Percentiles rank a stretch among this genome's conserved stretches.
Evolutionary conservation across 75 land plant genomes (phyloP).

Genomic region (Larix kaempferi): DNA sequence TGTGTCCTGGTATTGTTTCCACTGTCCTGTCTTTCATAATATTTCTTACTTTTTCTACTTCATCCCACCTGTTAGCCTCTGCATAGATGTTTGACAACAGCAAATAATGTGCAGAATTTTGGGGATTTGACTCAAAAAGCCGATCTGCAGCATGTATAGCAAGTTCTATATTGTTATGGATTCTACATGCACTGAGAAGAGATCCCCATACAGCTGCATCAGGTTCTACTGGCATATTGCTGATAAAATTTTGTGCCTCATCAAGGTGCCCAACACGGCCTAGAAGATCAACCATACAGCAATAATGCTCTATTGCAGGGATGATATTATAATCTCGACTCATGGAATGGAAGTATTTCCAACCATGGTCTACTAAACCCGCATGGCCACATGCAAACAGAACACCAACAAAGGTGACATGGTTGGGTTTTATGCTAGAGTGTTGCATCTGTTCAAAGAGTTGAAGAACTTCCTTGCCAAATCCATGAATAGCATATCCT

Average conservation of each 20-base stretch:
- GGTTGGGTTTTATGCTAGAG: not conserved
- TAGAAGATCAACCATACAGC: constrained; percentile 11
- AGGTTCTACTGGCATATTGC: not conserved
- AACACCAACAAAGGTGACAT: not conserved
- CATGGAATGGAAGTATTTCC: not conserved
- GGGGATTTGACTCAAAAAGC: not conserved
- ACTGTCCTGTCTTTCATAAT: not conserved
- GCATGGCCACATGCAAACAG: not conserved
- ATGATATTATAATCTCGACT: not conserved
- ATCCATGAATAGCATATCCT: not conserved
- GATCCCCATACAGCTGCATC: not conserved
- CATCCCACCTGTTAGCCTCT: not conserved
- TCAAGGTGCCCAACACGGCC: not conserved
- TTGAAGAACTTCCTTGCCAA: not conserved
- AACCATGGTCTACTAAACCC: constrained; percentile 8
- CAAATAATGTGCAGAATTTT: constrained; percentile 4
- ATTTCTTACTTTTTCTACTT: not conserved
- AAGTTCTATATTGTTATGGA: not conserved
- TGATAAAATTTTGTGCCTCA: not conserved
- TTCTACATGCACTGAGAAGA: not conserved
- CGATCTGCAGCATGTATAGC: not conserved
- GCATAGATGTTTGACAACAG: not conserved
- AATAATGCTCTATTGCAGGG: constrained; percentile 12
- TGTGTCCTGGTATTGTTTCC: not conserved
- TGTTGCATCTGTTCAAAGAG: not conserved